phyloP scores from a whole-genome alignment of 805 yeast genomes.

The Candida takata region DNA sequence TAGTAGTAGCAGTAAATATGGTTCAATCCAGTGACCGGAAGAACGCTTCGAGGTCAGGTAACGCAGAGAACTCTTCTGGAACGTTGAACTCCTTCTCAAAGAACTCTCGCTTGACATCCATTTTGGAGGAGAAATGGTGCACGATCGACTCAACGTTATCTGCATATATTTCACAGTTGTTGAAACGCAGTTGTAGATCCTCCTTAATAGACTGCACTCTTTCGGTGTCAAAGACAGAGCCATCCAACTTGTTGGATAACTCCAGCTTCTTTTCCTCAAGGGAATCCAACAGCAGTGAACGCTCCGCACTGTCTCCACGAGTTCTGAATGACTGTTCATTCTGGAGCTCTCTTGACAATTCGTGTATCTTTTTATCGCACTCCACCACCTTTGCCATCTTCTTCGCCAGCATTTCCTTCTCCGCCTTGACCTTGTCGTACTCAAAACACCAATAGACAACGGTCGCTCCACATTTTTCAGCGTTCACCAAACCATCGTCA shows the following conservation, averaged over 20 bases:
- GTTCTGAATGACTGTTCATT: constrained; percentile 1
- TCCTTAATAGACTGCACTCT: constrained; percentile 7
- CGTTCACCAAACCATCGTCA: constrained; percentile 42
- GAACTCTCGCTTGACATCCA: constrained; percentile 23
- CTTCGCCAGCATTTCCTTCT: constrained; percentile 8
- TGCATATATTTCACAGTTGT: constrained; percentile 15
- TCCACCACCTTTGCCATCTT: constrained; percentile 1
- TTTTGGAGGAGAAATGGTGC: constrained; percentile 28
- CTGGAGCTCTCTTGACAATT: constrained; percentile 10
- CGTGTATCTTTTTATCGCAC: constrained; percentile 10
- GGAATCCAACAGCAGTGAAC: constrained; percentile 7
- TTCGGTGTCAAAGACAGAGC: constrained; percentile 12
- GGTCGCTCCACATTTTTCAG: constrained; percentile 49
- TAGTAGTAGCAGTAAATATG: too few species aligned
- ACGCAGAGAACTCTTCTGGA: constrained; percentile 35
- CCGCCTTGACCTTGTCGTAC: constrained; percentile 23
- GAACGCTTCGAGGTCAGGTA: constrained; percentile 10
- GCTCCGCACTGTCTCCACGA: constrained; percentile 2
- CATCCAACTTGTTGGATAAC: constrained; percentile 6
- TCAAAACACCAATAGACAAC: constrained; percentile 46
- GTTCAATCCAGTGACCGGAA: constrained; percentile 3
- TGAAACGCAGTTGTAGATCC: constrained; percentile 8
- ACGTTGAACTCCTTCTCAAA: constrained; percentile 35
- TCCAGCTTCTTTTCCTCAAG: constrained; percentile 9
- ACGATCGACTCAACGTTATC: constrained; percentile 39